phyloP scores from a whole-genome alignment of 768 basidiomycete genomes.

The Boletus tylopilopsis region DNA sequence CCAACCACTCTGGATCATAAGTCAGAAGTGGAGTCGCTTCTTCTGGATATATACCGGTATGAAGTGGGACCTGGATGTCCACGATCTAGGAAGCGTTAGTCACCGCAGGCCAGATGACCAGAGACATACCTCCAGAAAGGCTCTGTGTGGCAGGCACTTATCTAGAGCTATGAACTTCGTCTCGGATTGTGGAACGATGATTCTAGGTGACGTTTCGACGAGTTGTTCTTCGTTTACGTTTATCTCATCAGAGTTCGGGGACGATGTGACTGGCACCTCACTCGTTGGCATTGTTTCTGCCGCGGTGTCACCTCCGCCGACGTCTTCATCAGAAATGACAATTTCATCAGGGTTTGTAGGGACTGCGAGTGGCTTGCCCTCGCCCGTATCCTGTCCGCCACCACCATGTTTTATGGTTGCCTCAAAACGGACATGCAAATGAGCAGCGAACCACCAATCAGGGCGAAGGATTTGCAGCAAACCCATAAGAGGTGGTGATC shows the following conservation, averaged over 20 bases:
- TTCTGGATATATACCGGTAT: slow-evolving; percentile 8
- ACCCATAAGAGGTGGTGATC: slow-evolving; percentile 83
- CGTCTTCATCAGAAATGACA: slow-evolving; percentile 35
- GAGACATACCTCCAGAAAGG: slow-evolving; percentile 71
- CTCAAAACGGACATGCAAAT: slow-evolving; percentile 85
- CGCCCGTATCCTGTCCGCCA: neutral
- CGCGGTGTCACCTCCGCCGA: slow-evolving; percentile 8
- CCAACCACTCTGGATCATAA: slow-evolving; percentile 92
- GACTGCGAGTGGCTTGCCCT: neutral
- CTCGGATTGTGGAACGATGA: slow-evolving; percentile 22
- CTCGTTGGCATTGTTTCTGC: slow-evolving; percentile 24
- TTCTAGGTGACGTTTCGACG: slow-evolving; percentile 34
- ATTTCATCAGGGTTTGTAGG: slow-evolving; percentile 39
- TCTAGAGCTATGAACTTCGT: slow-evolving; percentile 89
- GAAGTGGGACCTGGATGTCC: slow-evolving; percentile 45
- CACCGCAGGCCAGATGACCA: neutral
- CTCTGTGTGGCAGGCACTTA: slow-evolving; percentile 75
- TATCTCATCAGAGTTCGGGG: slow-evolving; percentile 51
- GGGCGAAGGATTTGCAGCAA: slow-evolving; percentile 72
- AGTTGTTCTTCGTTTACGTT: slow-evolving; percentile 42
- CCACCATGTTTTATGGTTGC: slow-evolving; percentile 54
- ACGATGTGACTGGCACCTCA: slow-evolving; percentile 32
- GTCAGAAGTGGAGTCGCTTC: slow-evolving; percentile 40
- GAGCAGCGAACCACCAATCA: slow-evolving; percentile 89
- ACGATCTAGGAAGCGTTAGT: slow-evolving; percentile 49